A percentile compares a stretch with the other conserved stretches of the same genome.
Conservation (phyloP, 768 basidiomycete species). For the Xerocomellus intermedius region DNA sequence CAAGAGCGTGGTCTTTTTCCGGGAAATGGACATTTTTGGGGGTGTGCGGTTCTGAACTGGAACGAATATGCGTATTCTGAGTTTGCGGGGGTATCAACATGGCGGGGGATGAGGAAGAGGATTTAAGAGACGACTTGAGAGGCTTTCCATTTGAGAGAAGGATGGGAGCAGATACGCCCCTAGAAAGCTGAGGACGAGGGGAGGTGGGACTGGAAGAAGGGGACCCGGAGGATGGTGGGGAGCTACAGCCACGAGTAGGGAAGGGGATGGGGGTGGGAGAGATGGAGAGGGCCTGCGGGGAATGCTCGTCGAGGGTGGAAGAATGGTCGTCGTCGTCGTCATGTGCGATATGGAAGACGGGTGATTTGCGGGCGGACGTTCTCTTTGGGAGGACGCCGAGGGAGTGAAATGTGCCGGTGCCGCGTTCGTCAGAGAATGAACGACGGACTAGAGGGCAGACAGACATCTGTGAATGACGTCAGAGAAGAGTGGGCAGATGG, state of each 20-base stretch:
- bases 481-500: neutral
- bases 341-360: slow-evolving; percentile 20
- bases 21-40: slow-evolving; percentile 92
- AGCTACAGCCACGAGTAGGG: slow-evolving; percentile 36
- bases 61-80: slow-evolving; percentile 27
- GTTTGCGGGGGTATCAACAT: slow-evolving; percentile 3
- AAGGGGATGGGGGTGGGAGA: too few relatives aligned
- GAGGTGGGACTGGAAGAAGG: neutral
- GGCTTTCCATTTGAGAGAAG: slow-evolving; percentile 77
- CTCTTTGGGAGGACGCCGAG: slow-evolving; percentile 47
- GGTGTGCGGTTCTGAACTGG: slow-evolving; percentile 62
- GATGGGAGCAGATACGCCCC: slow-evolving; percentile 41
- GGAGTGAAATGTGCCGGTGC: slow-evolving; percentile 49
- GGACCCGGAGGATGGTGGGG: slow-evolving; percentile 9
- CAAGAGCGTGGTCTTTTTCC: slow-evolving; percentile 55
- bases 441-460: slow-evolving; percentile 9
- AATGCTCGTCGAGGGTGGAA: slow-evolving; percentile 17
- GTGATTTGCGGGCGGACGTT: slow-evolving; percentile 18
- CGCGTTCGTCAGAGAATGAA: slow-evolving; percentile 40
- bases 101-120: slow-evolving; percentile 24
- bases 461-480: slow-evolving; percentile 19
- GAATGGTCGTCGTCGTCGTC: slow-evolving; percentile 26
- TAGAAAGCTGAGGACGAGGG: slow-evolving; percentile 23
- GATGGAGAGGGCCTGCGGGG: slow-evolving; percentile 2
- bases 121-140: slow-evolving; percentile 83